Conservation (phyloP, 2,329 filamentous ascomycete species). For the Colletotrichum paranaense region DNA sequence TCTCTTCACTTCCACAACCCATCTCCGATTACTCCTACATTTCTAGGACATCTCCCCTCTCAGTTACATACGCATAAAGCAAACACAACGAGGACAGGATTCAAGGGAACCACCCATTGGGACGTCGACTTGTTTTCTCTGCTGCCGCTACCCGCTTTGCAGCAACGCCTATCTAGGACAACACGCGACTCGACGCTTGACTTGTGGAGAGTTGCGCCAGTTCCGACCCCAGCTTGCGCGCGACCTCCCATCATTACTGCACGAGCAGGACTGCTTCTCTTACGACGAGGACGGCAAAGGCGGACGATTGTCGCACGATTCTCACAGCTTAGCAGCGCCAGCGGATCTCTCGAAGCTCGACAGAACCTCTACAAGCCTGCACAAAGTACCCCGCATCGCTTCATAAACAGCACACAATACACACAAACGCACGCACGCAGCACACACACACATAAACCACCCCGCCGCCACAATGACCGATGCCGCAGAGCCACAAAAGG, state of each 20-base stretch:
- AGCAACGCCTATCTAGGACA: conserved; percentile 14
- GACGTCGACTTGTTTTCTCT: neutral
- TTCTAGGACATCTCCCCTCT: neutral
- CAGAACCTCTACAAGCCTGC: conserved; percentile 18
- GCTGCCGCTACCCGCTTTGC: conserved; percentile 32
- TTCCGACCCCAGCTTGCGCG: conserved; percentile 18
- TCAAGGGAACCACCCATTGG: neutral
- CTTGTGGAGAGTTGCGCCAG: conserved; percentile 32
- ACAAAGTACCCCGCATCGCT: conserved; percentile 35
- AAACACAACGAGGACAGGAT: neutral
- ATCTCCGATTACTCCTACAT: neutral
- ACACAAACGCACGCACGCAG: conserved; percentile 37
- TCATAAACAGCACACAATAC: conserved; percentile 25
- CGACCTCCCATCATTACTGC: conserved; percentile 12
- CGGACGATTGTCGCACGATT: conserved; percentile 29
- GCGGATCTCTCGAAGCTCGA: conserved; percentile 11
- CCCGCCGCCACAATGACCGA: conserved; percentile 55
- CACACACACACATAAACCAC: conserved; percentile 8
- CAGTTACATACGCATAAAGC: neutral
- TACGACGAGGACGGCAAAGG: conserved; percentile 20
- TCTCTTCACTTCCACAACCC: conserved; percentile 1
- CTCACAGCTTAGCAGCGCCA: conserved; percentile 2
- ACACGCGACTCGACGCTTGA: conserved; percentile 23
- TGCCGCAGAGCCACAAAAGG: conserved; percentile 52
- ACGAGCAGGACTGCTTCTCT: conserved; percentile 22